Conservation (phyloP, 352 stramenopile genomes). For the Bremia lactucae region DNA sequence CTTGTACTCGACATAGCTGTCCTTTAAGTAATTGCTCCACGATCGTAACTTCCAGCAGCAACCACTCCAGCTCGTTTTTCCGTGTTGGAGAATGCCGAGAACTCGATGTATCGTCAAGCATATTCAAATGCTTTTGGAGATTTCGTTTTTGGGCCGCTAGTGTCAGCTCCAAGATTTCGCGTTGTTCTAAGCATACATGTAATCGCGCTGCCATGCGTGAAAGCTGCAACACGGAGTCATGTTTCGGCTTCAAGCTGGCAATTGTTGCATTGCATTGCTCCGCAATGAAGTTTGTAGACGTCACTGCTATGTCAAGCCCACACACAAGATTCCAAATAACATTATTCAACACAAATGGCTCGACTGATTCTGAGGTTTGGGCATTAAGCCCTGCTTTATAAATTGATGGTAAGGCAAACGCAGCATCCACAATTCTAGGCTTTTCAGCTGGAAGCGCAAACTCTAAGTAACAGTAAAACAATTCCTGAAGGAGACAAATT, state of each 20-base stretch:
- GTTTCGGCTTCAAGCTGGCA: conserved; percentile 4
- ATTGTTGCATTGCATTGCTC: conserved; percentile 14
- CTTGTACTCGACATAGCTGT: conserved; percentile 18
- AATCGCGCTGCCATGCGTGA: conserved; percentile 22
- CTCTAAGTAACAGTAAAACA: conserved; percentile 38
- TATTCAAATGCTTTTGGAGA: conserved; percentile 9
- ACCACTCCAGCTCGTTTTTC: conserved; percentile 20
- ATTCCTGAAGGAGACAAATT: conserved; percentile 33
- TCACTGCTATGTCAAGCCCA: conserved; percentile 32
- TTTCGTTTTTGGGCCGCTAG: conserved; percentile 24
- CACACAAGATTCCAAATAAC: conserved; percentile 49
- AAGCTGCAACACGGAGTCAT: conserved; percentile 21
- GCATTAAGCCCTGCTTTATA: conserved; percentile 8
- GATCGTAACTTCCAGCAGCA: conserved; percentile 21
- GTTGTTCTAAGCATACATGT: conserved; percentile 34
- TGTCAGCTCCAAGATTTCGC: conserved; percentile 27
- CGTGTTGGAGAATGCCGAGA: background rate
- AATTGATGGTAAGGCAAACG: conserved; percentile 30
- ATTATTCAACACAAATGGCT: conserved; percentile 12
- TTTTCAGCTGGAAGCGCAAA: conserved; percentile 20
- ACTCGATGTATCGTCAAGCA: conserved; percentile 2
- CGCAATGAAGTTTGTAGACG: conserved; percentile 21
- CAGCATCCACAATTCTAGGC: conserved; percentile 30
- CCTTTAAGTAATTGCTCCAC: conserved; percentile 28
- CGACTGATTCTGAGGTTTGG: conserved; percentile 4